Conservation (phyloP, 2,329 filamentous ascomycete genomes). For the Penicillium sp. region DNA sequence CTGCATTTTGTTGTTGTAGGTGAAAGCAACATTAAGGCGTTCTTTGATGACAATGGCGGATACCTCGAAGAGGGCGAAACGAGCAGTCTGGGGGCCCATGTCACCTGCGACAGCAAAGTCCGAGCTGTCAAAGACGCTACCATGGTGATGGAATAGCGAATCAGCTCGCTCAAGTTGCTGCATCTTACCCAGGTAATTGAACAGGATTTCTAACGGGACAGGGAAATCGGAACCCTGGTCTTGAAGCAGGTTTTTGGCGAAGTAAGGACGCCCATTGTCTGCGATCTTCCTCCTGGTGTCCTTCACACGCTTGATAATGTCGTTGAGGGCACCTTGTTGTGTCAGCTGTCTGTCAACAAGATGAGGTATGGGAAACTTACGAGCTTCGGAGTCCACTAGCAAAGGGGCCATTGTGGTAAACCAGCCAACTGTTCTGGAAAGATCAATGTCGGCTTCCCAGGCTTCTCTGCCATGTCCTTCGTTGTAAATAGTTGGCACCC, state of each 20-base stretch:
- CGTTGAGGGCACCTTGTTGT: slow-evolving; percentile 18
- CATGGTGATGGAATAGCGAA: slow-evolving; percentile 37
- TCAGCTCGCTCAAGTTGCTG: slow-evolving; percentile 41
- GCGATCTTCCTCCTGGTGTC: slow-evolving; percentile 31
- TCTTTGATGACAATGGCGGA: slow-evolving; percentile 43
- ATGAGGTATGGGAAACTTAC: slow-evolving; percentile 11
- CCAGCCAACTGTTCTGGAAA: slow-evolving; percentile 44
- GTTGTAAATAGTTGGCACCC: slow-evolving; percentile 40
- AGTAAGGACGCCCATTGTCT: slow-evolving; percentile 29
- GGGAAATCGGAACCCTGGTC: slow-evolving; percentile 28
- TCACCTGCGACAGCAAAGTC: slow-evolving; percentile 35
- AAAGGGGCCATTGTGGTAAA: slow-evolving; percentile 44
- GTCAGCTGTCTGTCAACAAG: slow-evolving; percentile 8
- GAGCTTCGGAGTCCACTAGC: slow-evolving; percentile 23
- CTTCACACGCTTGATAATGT: slow-evolving; percentile 33
- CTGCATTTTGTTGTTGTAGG: slow-evolving; percentile 42
- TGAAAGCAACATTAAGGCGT: slow-evolving; percentile 42
- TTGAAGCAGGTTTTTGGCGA: slow-evolving; percentile 29
- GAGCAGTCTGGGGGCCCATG: slow-evolving; percentile 37
- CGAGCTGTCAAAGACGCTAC: slow-evolving; percentile 27
- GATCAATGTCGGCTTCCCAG: slow-evolving; percentile 39
- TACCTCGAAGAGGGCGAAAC: slow-evolving; percentile 46
- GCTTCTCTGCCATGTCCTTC: slow-evolving; percentile 45
- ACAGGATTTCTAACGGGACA: slow-evolving; percentile 35
- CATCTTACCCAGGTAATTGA: slow-evolving; percentile 34